Evolutionary conservation across 768 basidiomycete species (phyloP).

Genomic region (Suillus hirtellus): DNA sequence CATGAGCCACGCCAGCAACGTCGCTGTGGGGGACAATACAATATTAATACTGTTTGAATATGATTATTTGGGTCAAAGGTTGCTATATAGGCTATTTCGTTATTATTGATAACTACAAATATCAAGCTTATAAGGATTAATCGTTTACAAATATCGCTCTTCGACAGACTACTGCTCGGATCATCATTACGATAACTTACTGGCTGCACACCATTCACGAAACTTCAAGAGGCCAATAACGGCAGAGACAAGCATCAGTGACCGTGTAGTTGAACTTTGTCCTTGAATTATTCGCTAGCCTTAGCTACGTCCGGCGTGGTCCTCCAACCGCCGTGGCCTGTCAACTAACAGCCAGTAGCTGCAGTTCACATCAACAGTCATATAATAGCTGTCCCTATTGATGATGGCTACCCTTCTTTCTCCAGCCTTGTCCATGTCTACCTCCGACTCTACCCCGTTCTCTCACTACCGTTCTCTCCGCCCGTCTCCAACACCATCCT

Average conservation of each 20-base stretch:
- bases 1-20: too few species aligned
- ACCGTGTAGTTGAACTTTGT: not conserved
- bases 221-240: not conserved
- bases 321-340: not conserved
- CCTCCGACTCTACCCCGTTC: conserved; percentile 32
- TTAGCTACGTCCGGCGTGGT: not conserved
- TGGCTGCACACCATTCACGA: not conserved
- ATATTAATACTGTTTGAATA: not conserved
- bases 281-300: not conserved
- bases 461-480: conserved; percentile 35
- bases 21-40: too few species aligned
- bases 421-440: conserved; percentile 11
- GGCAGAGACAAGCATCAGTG: not conserved
- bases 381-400: not conserved
- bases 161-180: not conserved
- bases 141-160: not conserved
- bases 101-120: conserved; percentile 1
- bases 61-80: not conserved
- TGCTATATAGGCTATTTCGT: conserved; percentile 2
- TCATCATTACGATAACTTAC: not conserved
- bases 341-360: not conserved
- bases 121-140: not conserved
- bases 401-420: conserved; percentile 3
- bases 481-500: conserved; percentile 27
- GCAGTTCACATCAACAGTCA: not conserved